Evolutionary conservation across 2,329 filamentous ascomycete species (phyloP), one percentile per base, ranked within the genome.

Genomic region (Coniochaeta sp.): DNA sequence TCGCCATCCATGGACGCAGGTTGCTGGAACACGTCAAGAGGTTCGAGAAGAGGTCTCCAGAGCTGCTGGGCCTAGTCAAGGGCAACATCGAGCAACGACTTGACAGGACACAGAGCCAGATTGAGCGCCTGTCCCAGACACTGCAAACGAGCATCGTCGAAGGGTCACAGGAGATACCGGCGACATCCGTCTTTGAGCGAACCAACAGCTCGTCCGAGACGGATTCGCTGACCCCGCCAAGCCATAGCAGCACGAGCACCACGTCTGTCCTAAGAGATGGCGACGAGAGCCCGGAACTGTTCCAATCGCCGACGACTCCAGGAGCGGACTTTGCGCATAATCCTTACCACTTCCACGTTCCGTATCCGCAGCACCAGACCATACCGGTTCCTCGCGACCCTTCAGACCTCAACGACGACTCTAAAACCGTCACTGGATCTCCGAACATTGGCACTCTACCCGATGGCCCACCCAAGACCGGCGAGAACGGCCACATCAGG

Each of bases 161-260:
- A 20, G 68, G 67, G 3, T 62, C 61, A 7, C 60, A 55, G 26
- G 62, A 65, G 1, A 56, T 61, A 6, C 61, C 63, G 27, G 65
- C 70, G 27, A 60, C 66, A 1, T 79, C 75, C 0, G 74, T 80
- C 1, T 80, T 80, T 52, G 76, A 80, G 54, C 68, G 73, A 18
- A 69, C 71, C 3, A 76, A 71, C 54, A 76, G 71, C 52, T 62
- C 72, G 7, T 79, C 76, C 1, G 74, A 77, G 52, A 68, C 68
- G 5, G 71, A 73, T 20, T 71, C 74, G 1, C 66, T 68, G n/a
- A 72, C 69, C 1, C 67, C 71, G 1, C 61, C 65, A 5, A 69
- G 66, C 52, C 63, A 65, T 27, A 63, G 53, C 48, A 71, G 65
- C 49, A 49, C 47, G 38, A 65, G 31, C 58, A 55, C 24, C 28